Base-by-base conservation (phyloP, 1,284 basidiomycete genomes). In the Laetiporus sulphureus region DNA sequence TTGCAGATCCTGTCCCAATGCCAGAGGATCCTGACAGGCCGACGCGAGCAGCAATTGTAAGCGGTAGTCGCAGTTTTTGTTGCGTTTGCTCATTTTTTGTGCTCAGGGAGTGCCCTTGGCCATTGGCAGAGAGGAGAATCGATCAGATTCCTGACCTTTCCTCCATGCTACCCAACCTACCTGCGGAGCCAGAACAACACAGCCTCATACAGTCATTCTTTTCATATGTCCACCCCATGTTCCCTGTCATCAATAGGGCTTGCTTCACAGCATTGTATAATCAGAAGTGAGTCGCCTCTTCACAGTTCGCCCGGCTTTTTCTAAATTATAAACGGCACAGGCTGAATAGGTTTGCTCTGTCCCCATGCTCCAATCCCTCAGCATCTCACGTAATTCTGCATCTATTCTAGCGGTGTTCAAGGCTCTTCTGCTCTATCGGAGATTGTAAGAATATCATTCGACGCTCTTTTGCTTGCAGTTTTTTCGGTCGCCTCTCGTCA, bases 181-280 rank as follows among this genome's bases (percentile, higher is more conserved):
- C 44, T 4, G n/a, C 44, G 27, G 38, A 34, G 16, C 38, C 34
- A 6, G 36, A 40, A 21, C 41, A 47, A 22, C 32, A 40, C 21
- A 15, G 21, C 6, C 30, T 47, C 11, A 23, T 47, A 20, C 45
- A 36, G n/a, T 31, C 19, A 21, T 47, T 36, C 41, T 47, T 40
- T 24, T 37, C 41, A 3, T 35, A 37, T 18, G 45, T 47, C 4
- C 41, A 47, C 23, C 45, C 45, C 18, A 42, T 42, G 29, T 47
- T 42, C 25, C 45, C 45, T 12, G 38, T 43, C n/a, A 25, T 47
- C 3, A 42, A 40, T 20, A 29, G 27, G 20, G 15, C 33, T 3
- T 29, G 25, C 18, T 40, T 47, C 32, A 22, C 25, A 16, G 21
- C 19, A 5, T 29, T 47, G 20, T 47, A 47, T 33, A 23, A 36